phyloP scores from a whole-genome alignment of 352 stramenopile species.

The Phytophthora podocarpi region DNA sequence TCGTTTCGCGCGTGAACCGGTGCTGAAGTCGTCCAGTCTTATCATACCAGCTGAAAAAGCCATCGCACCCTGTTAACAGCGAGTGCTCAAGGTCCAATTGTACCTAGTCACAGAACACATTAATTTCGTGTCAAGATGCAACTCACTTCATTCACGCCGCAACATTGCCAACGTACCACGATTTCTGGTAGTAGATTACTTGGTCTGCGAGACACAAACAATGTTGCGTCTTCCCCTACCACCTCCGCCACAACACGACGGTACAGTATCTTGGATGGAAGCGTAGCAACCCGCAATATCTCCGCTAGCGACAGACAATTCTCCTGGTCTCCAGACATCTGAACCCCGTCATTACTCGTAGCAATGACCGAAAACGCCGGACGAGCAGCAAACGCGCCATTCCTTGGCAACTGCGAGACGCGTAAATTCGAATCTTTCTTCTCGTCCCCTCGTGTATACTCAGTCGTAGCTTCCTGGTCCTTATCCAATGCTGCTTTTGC shows the following conservation, averaged over 20 bases:
- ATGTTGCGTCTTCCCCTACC: conserved; percentile 30
- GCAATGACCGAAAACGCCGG: conserved; percentile 54
- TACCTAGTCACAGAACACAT: conserved; percentile 13
- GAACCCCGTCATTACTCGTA: conserved; percentile 16
- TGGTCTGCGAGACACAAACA: conserved; percentile 38
- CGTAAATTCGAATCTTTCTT: neutral
- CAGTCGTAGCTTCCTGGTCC: conserved; percentile 29
- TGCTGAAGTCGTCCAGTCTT: conserved; percentile 34
- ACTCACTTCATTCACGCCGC: too few relatives aligned
- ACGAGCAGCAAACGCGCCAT: conserved; percentile 46
- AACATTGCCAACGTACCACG: conserved; percentile 24
- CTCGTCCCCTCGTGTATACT: conserved; percentile 20
- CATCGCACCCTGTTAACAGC: conserved; percentile 30
- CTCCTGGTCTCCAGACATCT: neutral
- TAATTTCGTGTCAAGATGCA: too few relatives aligned
- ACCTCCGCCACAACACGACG: conserved; percentile 44
- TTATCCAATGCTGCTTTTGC: conserved; percentile 34
- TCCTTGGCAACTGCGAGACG: conserved; percentile 40
- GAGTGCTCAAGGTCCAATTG: conserved; percentile 15
- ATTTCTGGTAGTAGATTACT: conserved; percentile 18
- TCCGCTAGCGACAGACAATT: conserved; percentile 38
- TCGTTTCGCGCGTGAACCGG: conserved; percentile 69
- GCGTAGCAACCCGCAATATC: conserved; percentile 45
- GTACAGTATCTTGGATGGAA: conserved; percentile 48
- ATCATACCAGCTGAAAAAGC: conserved; percentile 60